A percentile compares a stretch with the other conserved stretches of the same genome.
These are phyloP conservation scores for Ogataea degrootiae DNA, from an alignment of 805 yeast species.

Conservation along the genomic window DNA sequence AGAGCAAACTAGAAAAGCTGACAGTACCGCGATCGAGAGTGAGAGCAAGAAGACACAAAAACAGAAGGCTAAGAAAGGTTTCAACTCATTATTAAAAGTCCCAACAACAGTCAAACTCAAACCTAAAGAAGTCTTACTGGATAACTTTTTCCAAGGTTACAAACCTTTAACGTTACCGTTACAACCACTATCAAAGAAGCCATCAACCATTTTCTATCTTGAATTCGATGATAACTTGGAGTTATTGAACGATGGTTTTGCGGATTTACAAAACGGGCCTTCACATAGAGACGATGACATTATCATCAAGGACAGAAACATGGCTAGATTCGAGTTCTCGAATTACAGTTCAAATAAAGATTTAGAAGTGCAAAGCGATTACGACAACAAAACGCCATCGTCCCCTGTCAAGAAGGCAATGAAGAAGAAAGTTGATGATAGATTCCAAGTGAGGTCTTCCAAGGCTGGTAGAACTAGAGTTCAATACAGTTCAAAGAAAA, in stretches of 20 bases:
- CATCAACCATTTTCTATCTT: slow-evolving; percentile 26
- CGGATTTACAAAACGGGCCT: slow-evolving; percentile 4
- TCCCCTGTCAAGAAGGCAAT: no score
- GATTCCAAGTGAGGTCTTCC: slow-evolving; percentile 11
- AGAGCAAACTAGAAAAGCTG: slow-evolving; percentile 1
- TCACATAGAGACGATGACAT: slow-evolving; percentile 1
- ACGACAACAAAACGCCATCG: slow-evolving; percentile 1
- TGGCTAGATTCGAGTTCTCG: slow-evolving; percentile 18
- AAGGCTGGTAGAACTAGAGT: slow-evolving; percentile 17
- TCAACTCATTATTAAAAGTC: slow-evolving; percentile 31
- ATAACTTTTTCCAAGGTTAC: slow-evolving; percentile 32
- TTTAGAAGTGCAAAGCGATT: slow-evolving; percentile 16
- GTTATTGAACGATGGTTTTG: slow-evolving; percentile 17
- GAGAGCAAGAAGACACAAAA: slow-evolving; percentile 8
- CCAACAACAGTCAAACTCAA: slow-evolving; percentile 29
- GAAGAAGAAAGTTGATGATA: slow-evolving; percentile 5
- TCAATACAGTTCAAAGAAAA: slow-evolving; percentile 9
- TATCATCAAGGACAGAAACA: slow-evolving; percentile 14
- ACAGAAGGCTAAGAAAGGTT: slow-evolving; percentile 25
- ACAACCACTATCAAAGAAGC: slow-evolving; percentile 23
- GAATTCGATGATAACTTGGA: slow-evolving; percentile 31
- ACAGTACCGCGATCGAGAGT: slow-evolving; percentile 1
- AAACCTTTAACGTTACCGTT: slow-evolving; percentile 32
- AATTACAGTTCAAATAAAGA: slow-evolving; percentile 22
- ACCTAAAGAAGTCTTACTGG: slow-evolving; percentile 31